Evolutionary conservation across 1,284 basidiomycete species (phyloP).

Genomic region (Coniferiporia weirii): DNA sequence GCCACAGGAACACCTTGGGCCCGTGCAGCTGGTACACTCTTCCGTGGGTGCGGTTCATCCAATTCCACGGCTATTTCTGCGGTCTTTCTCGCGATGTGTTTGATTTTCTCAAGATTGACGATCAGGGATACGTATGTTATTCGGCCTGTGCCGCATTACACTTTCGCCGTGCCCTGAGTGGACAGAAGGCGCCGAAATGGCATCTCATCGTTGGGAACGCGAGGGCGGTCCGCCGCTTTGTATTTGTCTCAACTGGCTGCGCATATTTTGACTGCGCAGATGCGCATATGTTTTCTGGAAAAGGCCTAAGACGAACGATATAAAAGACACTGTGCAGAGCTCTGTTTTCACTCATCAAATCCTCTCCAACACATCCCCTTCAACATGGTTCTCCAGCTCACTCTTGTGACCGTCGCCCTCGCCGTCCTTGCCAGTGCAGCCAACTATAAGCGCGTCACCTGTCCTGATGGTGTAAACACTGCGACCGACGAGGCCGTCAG

Average conservation of each 20-base stretch:
- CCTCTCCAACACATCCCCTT: not conserved
- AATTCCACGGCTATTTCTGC: not conserved
- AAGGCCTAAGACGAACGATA: not conserved
- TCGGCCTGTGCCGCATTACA: not conserved
- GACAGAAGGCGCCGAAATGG: not conserved
- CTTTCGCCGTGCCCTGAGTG: constrained; percentile 1
- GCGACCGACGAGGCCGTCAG: constrained; percentile 17
- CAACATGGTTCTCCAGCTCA: constrained; percentile 15
- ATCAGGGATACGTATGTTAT: not conserved
- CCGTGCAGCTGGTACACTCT: not conserved
- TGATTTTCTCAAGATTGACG: not conserved
- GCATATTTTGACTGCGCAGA: not conserved
- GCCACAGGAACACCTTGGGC: too few species aligned
- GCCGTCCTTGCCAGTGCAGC: constrained; percentile 15
- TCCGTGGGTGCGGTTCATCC: not conserved
- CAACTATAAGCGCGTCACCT: constrained; percentile 20
- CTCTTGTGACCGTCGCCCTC: constrained; percentile 9
- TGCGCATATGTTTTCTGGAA: not conserved
- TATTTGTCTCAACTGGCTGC: not conserved
- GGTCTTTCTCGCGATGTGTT: not conserved
- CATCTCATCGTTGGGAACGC: constrained; percentile 9
- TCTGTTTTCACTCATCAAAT: constrained; percentile 3
- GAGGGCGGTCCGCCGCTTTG: not conserved
- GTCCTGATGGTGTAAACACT: constrained; percentile 19
- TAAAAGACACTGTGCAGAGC: not conserved